Percentiles rank a stretch among this genome's conserved stretches.
phyloP scores from a whole-genome alignment of 805 yeast species.

The Starmerella bombicola region DNA sequence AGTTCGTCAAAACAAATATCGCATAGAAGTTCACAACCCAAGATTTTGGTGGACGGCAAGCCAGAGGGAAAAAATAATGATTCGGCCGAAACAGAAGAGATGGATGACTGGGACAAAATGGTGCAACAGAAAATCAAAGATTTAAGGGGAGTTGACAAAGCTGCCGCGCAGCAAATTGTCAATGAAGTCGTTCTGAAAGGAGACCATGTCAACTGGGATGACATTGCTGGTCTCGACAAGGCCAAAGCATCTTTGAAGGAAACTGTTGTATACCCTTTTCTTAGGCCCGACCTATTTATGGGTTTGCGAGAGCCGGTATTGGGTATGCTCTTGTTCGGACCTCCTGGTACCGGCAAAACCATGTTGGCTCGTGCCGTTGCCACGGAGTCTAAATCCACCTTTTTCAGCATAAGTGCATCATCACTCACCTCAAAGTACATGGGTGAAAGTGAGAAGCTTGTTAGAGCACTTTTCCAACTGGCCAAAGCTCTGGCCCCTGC shows the following conservation, averaged over 20 bases:
- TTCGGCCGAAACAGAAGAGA: constrained; percentile 8
- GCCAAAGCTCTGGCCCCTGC: constrained; percentile 84
- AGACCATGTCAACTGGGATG: constrained; percentile 89
- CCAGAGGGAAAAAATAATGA: constrained; percentile 1
- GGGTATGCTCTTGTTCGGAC: constrained; percentile 94
- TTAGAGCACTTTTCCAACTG: constrained; percentile 71
- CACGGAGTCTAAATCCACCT: constrained; percentile 84
- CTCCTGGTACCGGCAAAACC: constrained; percentile 98
- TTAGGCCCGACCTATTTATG: constrained; percentile 81
- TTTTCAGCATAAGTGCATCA: constrained; percentile 83
- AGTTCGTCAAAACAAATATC: background rate
- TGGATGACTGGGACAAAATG: constrained; percentile 28
- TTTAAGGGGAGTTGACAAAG: constrained; percentile 57
- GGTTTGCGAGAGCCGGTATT: constrained; percentile 89
- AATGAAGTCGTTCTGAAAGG: constrained; percentile 82
- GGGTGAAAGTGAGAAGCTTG: constrained; percentile 90
- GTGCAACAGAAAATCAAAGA: constrained; percentile 28
- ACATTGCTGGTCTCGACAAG: constrained; percentile 80
- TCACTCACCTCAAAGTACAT: constrained; percentile 68
- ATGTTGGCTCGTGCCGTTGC: constrained; percentile 97
- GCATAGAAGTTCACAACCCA: background rate
- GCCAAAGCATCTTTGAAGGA: constrained; percentile 85
- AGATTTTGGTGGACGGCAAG: constrained; percentile 13
- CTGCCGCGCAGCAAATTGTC: constrained; percentile 69
- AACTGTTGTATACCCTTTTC: constrained; percentile 89